Conservation (phyloP, 495 filamentous ascomycete species). For the Tetracladium setigerum region DNA sequence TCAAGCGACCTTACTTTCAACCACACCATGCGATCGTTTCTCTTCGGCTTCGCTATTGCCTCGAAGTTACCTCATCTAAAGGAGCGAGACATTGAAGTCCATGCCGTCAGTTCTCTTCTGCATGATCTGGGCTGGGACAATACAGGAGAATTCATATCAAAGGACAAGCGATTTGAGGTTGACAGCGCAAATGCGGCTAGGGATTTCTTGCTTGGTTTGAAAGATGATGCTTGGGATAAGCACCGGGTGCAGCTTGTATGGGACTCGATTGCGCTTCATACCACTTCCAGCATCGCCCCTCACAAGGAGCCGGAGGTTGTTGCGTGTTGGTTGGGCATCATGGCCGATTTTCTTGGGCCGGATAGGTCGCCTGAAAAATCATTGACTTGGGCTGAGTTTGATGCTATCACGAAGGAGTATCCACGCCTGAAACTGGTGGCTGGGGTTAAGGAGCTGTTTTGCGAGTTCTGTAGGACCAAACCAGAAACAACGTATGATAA, state of each 20-base stretch:
- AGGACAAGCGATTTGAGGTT: slow-evolving; percentile 48
- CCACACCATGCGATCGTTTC: slow-evolving; percentile 37
- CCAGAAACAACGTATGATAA: slow-evolving; percentile 44
- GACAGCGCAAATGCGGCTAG: slow-evolving; percentile 43
- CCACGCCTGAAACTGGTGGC: slow-evolving; percentile 32
- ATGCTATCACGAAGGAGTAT: slow-evolving; percentile 26
- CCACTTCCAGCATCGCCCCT: slow-evolving; percentile 29
- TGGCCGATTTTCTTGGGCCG: slow-evolving; percentile 40
- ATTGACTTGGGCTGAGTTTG: slow-evolving; percentile 29
- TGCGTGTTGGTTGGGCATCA: slow-evolving; percentile 31
- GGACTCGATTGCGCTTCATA: slow-evolving; percentile 48
- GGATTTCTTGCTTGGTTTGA: slow-evolving; percentile 27
- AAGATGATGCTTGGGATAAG: slow-evolving; percentile 29
- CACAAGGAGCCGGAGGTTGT: slow-evolving; percentile 40
- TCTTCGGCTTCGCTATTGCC: slow-evolving; percentile 34
- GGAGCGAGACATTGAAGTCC: slow-evolving; percentile 36
- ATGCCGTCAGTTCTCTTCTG: slow-evolving; percentile 38
- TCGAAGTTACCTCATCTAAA: slow-evolving; percentile 26
- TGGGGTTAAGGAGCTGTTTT: slow-evolving; percentile 29
- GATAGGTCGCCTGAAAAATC: slow-evolving; percentile 13
- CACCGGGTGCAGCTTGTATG: slow-evolving; percentile 38
- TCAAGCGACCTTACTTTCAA: slow-evolving; percentile 30
- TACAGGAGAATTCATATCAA: slow-evolving; percentile 25
- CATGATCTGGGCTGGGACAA: slow-evolving; percentile 49
- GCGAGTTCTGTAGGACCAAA: slow-evolving; percentile 36